Base-by-base conservation (phyloP, 2,329 filamentous ascomycete species). In the Sporothrix protearum region DNA sequence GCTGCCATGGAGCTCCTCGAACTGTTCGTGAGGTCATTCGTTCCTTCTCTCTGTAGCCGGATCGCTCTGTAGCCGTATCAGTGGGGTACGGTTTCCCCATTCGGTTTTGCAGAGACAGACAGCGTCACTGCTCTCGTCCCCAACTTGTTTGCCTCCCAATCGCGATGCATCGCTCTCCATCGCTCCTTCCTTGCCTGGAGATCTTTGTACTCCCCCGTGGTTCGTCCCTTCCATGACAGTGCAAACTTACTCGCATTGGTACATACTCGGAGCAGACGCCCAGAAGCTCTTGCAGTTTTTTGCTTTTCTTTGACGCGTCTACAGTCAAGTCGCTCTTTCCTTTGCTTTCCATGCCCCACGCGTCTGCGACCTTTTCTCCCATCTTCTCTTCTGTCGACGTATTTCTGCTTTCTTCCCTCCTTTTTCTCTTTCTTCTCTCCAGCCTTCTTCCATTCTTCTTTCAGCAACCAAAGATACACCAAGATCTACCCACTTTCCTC, bases 401-500 rank as follows among this genome's bases (percentile, higher is more conserved):
- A 47, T 7, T 25, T 33, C 57, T 42, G 39, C 33, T 39, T 22
- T 25, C 22, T 16, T 22, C 42, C n/a, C 25, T 49, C 33, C 25
- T 28, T 14, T 19, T 45, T 51, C 66, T 30, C 47, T n/a, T n/a
- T 36, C 36, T 33, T 70, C 57, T 72, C 67, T 49, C 63, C 22
- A 45, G 22, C 39, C 2, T 59, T 33, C 33, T 19, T 28, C 4
- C 28, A 63, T 42, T 19, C 42, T 16, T 53, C 42, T 30, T 66
- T 51, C 45, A 19, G 1, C 49, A 47, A n/a, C 66, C 55, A 22
- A 64, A 49, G 28, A 66, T 33, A 49, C 63, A 33, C 42, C 42
- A 64, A 45, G 22, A 25, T 53, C 49, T 45, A 67, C 57, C 66
- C 66, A 68, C 66, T 64, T 68, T 68, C 70, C 70, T 49, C 51